Base-by-base conservation (phyloP, 495 filamentous ascomycete genomes). In the Trichodelitschia bisporula region DNA sequence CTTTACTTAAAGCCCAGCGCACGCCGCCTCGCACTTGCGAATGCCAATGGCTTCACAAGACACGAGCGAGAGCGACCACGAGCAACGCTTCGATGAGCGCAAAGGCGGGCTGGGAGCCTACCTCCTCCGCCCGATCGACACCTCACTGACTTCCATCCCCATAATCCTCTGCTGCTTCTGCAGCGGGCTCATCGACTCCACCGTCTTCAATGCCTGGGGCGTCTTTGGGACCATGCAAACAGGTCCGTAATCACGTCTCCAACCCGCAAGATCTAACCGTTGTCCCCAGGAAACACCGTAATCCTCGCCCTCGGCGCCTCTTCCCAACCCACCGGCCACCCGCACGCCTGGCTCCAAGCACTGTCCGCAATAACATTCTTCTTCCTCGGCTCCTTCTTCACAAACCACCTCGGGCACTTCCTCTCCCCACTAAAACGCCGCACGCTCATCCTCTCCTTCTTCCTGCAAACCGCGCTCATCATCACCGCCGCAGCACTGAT, bases 171-270 rank as follows among this genome's bases (percentile, higher is more conserved):
- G 69, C 47, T 78, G 77, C 39, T 49, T 72, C 33, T 71, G 75
- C 46, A 80, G 72, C 5, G 74, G 74, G 2, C 50, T 80, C 1
- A 57, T 80, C 4, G 74, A 80, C 44, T 72, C 66, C 54, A 61
- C 70, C 1, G 62, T 71, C 5, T 66, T 75, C 29, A 68, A 64
- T 16, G 69, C 69, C 15, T 78, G 73, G 73, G 72, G 72, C 9
- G 66, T 67, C 1, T 78, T 80, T 40, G 72, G 74, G 15, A 72
- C 65, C 39, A 78, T 80, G 74, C 72, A 80, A 42, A 78, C 73
- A 15, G n/a, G n/a, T n/a, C n/a, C n/a, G n/a, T n/a, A n/a, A n/a
- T n/a, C n/a, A n/a, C n/a, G n/a, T n/a, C n/a, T n/a, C n/a, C n/a
- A n/a, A n/a, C n/a, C n/a, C n/a, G n/a, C n/a, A n/a, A n/a, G n/a